Evolutionary conservation across 2,329 filamentous ascomycete genomes (phyloP), one percentile per base, ranked within the genome.

Genomic region (Fusarium illudens): DNA sequence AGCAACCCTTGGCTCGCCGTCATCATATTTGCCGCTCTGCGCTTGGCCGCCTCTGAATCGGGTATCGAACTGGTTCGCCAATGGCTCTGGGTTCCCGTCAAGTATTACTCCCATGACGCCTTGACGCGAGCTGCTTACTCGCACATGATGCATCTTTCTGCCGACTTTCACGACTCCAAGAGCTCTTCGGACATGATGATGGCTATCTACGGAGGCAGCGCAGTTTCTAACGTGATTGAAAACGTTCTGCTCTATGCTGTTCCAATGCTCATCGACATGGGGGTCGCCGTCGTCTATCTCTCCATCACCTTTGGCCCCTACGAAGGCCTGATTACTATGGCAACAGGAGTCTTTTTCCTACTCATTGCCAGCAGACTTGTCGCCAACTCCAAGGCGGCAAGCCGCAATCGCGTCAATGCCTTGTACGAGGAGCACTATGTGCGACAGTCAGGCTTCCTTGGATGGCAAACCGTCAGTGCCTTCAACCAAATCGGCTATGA

Each of bases 91-190:
- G 79, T 87, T 29, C 86, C 86, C 1, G 84, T 89, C 56, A 84
- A 87, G 64, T 85, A 83, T 70, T 88, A 87, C 65, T 84, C 86
- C 1, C 82, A 83, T 32, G 84, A 85, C 50, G 81, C 84, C 34
- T 77, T 89, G 49, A 84, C 82, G 58, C 81, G 83, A 3, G 86
- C 85, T 4, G 84, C 86, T 3, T 88, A 86, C 71, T 85, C 85
- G 10, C 86, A 89, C 65, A 85, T 88, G 55, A 84, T 89, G 79
- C 84, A 85, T 58, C 82, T 89, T 7, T 88, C 87, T 2, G 86
- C 86, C 20, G 86, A 89, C 67, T 89, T 89, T 58, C 86, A 89
- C 70, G 86, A 89, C 70, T 84, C 85, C 19, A 86, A 88, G 75
- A 88, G 84, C 70, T 85, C 85, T 2, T 87, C 85, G 2, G 86